These are phyloP conservation scores for Bacidia rubella DNA, from an alignment of 495 filamentous ascomycete species.

Conservation along the genomic window DNA sequence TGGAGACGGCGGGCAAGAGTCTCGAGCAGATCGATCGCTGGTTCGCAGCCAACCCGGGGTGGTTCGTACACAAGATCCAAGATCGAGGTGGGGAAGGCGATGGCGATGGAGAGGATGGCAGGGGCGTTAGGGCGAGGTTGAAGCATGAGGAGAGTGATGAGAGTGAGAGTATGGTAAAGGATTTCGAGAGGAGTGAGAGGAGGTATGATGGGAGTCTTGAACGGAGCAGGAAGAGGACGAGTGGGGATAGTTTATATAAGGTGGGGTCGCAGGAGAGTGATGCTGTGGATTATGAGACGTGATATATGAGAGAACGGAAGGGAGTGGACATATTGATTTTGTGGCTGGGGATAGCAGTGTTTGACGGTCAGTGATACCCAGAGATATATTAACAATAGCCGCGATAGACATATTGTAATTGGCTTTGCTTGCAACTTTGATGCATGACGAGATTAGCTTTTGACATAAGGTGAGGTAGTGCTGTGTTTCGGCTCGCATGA, in stretches of 20 bases:
- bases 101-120: not conserved
- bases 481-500: no score
- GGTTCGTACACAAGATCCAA: constrained; percentile 14
- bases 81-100: not conserved
- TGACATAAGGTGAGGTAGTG: no score
- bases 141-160: not conserved
- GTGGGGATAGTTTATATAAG: not conserved
- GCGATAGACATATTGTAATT: no score
- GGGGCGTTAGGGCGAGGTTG: not conserved
- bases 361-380: no score
- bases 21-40: constrained; percentile 23
- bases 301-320: no score
- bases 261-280: not conserved
- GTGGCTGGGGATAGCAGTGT: no score
- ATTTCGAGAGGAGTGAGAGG: constrained; percentile 8
- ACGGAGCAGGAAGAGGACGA: not conserved
- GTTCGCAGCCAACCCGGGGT: constrained; percentile 13
- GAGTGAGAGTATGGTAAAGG: constrained; percentile 9
- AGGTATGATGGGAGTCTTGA: constrained; percentile 4
- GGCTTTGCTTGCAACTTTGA: no score
- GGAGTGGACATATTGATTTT: no score
- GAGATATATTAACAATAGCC: no score
- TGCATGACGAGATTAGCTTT: no score
- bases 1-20: constrained; percentile 29
- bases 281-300: not conserved